Base-by-base conservation (phyloP, 148 eudicot genomes). In the Dianthus caryophyllus region DNA sequence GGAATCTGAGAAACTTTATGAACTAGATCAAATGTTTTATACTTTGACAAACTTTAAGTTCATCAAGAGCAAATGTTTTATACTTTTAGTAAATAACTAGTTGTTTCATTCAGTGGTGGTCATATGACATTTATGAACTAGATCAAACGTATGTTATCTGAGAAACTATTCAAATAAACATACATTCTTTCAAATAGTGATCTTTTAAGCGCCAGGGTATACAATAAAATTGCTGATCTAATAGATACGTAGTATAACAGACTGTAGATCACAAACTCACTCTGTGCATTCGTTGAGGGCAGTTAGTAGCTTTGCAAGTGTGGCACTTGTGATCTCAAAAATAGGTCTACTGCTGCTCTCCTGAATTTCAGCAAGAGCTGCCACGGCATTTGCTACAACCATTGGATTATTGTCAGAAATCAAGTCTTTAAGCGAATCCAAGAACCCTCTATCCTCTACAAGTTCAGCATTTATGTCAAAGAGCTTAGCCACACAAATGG, bases 341-440 rank as follows among this genome's bases (percentile, higher is more conserved):
- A 94, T 79, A 50, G 97, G 93, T 55, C 71, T 88, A 74, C 79
- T 77, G 70, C 97, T 88, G 69, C 75, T 86, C 76, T 94, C 99
- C 72, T 94, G 97, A 81, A 94, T 90, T 83, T 94, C 99, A 18
- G 99, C 93, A 69, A 95, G 89, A 66, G 99, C 96, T 26, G 99
- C 99, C 66, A 95, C 97, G 77, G 99, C 99, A 83, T 95, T 95
- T 67, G 99, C 99, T 66, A 95, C 99, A 69, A 95, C 99, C 99
- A 95, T 95, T 24, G 99, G 99, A 62, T 95, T 95, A 79, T 95
- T 95, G 75, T 95, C 99, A 62, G 99, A 95, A 79, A 94, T 94
- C 77, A 94, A 83, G 79, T 94, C 99, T 82, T 90, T 94, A 71
- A 94, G 85, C 20, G 97, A 82, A 71, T 94, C 99, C 73, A 94